phyloP scores from a whole-genome alignment of 306 rosid species.

The Aeschynomene evenia region DNA sequence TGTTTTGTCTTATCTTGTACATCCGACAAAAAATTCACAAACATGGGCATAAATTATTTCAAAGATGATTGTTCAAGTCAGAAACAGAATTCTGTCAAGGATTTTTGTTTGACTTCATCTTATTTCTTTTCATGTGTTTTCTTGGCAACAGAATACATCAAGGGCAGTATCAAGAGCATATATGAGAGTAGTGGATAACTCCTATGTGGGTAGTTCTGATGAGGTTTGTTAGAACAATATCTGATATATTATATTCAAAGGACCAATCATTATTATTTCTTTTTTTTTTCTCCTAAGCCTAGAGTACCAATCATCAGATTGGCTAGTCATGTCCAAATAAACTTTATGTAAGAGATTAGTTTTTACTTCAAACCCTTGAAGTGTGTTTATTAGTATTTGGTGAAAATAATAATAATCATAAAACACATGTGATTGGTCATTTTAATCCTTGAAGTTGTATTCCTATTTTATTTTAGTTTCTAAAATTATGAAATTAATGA shows the following conservation, averaged over 20 bases:
- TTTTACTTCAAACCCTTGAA: neutral
- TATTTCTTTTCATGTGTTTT: slow-evolving; percentile 1
- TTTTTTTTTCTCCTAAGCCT: neutral
- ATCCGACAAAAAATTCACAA: slow-evolving; percentile 4
- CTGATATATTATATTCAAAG: neutral
- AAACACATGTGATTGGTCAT: no score
- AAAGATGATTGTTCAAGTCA: neutral
- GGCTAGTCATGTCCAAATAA: neutral
- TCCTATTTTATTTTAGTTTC: no score
- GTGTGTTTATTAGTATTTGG: neutral
- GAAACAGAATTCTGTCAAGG: neutral
- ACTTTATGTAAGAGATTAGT: neutral
- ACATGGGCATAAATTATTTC: neutral
- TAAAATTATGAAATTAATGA: no score
- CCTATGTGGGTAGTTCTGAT: slow-evolving; percentile 62
- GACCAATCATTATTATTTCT: neutral
- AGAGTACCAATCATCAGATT: neutral
- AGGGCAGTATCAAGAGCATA: slow-evolving; percentile 56
- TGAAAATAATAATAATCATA: neutral
- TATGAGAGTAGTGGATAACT: slow-evolving; percentile 68
- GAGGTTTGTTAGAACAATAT: slow-evolving; percentile 50
- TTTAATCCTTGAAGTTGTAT: no score
- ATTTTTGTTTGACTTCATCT: slow-evolving; percentile 14
- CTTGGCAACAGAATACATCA: slow-evolving; percentile 47
- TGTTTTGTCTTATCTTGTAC: no score